phyloP scores from a whole-genome alignment of 805 yeast species.

The Candida insectalens region DNA sequence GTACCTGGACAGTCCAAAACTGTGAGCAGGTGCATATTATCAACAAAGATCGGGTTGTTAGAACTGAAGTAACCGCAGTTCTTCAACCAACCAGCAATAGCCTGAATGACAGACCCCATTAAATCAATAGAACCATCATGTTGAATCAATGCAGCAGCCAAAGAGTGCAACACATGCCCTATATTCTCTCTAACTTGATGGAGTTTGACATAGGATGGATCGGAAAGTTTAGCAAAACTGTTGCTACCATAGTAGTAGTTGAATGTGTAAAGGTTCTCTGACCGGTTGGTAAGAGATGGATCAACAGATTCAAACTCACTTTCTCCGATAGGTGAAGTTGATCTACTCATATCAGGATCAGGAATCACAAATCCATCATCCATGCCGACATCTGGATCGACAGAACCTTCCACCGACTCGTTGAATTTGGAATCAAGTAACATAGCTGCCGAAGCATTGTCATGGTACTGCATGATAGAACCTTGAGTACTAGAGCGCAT shows the following conservation, averaged over 20 bases:
- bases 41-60: conserved; percentile 19
- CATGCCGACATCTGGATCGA: conserved; percentile 7
- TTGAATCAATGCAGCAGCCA: conserved; percentile 36
- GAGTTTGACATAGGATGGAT: conserved; percentile 37
- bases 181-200: conserved; percentile 53
- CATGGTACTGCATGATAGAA: conserved; percentile 1
- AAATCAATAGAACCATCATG: conserved; percentile 57
- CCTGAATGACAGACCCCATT: conserved; percentile 51
- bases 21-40: conserved; percentile 27
- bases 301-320: conserved; percentile 31
- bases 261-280: conserved; percentile 17
- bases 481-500: not conserved
- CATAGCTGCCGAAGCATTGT: conserved; percentile 6
- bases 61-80: conserved; percentile 21
- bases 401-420: conserved; percentile 5
- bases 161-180: conserved; percentile 44
- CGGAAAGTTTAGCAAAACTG: conserved; percentile 16
- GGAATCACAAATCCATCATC: conserved; percentile 14
- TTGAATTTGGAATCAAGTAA: conserved; percentile 12
- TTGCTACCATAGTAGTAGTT: conserved; percentile 21
- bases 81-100: conserved; percentile 54
- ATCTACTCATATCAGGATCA: conserved; percentile 21
- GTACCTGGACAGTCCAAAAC: conserved; percentile 56
- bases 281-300: conserved; percentile 24
- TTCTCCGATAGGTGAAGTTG: conserved; percentile 23